Evolutionary conservation across 1,284 basidiomycete species (phyloP).

Genomic region (Sutorius eximius): DNA sequence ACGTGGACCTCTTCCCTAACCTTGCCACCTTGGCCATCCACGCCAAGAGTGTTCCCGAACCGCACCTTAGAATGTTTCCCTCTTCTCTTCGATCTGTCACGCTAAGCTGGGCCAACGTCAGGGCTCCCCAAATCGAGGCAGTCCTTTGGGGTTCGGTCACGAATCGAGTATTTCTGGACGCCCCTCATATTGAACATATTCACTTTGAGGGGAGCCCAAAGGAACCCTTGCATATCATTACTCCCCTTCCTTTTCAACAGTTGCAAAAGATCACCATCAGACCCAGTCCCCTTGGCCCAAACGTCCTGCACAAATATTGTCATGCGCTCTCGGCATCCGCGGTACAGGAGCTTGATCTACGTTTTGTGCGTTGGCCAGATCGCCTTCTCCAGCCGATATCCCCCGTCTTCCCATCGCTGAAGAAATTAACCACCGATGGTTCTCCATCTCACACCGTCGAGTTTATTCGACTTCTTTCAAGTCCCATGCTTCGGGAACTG

Average conservation of each 20-base stretch:
- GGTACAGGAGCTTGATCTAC: constrained; percentile 26
- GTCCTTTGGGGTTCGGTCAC: constrained; percentile 26
- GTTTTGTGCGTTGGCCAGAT: constrained; percentile 28
- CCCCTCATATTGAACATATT: constrained; percentile 23
- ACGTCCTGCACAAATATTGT: constrained; percentile 31
- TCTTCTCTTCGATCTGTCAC: constrained; percentile 25
- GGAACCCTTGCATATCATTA: constrained; percentile 16
- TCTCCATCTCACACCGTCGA: constrained; percentile 23
- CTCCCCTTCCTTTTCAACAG: constrained; percentile 24
- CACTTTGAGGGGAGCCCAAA: constrained; percentile 31
- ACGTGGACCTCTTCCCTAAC: constrained; percentile 32
- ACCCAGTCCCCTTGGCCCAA: constrained; percentile 24
- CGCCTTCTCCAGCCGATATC: constrained; percentile 17
- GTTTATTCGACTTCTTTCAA: constrained; percentile 26
- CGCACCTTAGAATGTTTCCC: constrained; percentile 23
- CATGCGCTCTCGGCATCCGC: constrained; percentile 23
- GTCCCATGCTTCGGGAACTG: constrained; percentile 21
- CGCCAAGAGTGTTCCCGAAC: constrained; percentile 13
- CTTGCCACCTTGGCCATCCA: constrained; percentile 20
- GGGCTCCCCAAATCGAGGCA: constrained; percentile 16
- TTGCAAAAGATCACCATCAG: constrained; percentile 27
- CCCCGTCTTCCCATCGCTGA: constrained; percentile 26
- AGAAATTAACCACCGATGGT: constrained; percentile 23
- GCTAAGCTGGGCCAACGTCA: constrained; percentile 24
- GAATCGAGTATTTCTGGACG: constrained; percentile 20